Evolutionary conservation across 2,329 filamentous ascomycete genomes (phyloP).

Genomic region (Emergomyces pasteurianus): DNA sequence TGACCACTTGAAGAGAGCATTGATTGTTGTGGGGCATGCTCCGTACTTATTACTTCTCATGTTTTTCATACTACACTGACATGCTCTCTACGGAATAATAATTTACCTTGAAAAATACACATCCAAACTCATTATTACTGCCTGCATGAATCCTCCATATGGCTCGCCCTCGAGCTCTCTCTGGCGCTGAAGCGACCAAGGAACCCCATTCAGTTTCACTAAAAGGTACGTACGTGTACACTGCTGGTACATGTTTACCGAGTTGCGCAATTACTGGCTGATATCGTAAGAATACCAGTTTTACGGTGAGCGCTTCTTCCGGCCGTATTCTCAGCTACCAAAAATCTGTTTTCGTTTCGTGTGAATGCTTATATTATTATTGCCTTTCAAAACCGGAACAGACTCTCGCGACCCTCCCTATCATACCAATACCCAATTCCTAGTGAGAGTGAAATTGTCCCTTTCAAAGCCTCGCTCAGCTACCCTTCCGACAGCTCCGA

Average conservation of each 20-base stretch:
- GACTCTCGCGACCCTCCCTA: slow-evolving; percentile 59
- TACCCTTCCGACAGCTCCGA: slow-evolving; percentile 46
- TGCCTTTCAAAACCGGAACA: slow-evolving; percentile 23
- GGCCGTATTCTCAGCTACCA: not conserved
- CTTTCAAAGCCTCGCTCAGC: slow-evolving; percentile 58
- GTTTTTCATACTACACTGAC: too few relatives aligned
- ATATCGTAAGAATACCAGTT: slow-evolving; percentile 15
- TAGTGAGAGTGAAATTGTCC: slow-evolving; percentile 37
- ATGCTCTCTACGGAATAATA: not conserved
- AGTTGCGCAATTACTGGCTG: slow-evolving; percentile 11
- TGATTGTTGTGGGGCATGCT: not conserved
- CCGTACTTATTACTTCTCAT: not conserved
- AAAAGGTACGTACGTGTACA: slow-evolving; percentile 43
- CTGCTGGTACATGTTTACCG: not conserved
- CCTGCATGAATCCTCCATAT: slow-evolving; percentile 15
- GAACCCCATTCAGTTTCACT: slow-evolving; percentile 69
- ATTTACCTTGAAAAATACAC: not conserved
- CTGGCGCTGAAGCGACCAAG: slow-evolving; percentile 40
- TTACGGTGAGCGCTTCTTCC: slow-evolving; percentile 24
- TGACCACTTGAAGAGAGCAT: too few relatives aligned
- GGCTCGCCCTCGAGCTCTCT: slow-evolving; percentile 32
- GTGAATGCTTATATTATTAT: not conserved
- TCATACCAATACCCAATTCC: slow-evolving; percentile 35
- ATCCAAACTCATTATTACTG: not conserved
- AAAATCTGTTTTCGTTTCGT: not conserved